Percentiles rank a stretch among this genome's conserved stretches.
Conservation (phyloP, 1,284 basidiomycete genomes). For the Pholiota adiposa region DNA sequence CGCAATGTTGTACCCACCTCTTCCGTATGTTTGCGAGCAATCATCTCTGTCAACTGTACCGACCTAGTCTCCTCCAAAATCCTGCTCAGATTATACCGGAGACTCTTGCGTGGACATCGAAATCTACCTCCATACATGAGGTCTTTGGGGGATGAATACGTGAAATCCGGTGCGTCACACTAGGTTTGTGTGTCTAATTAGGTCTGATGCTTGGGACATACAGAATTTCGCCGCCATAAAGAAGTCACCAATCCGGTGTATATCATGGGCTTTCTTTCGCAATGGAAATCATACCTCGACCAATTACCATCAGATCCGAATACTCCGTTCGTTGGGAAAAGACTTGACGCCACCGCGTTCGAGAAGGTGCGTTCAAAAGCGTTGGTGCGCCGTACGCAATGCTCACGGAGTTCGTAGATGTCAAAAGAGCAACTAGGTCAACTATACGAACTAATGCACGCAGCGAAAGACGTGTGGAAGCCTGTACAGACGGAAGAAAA, state of each 20-base stretch:
- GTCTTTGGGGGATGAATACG: constrained; percentile 84
- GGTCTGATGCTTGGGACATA: constrained; percentile 3
- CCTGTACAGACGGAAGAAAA: constrained; percentile 37
- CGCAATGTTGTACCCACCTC: constrained; percentile 78
- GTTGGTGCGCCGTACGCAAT: neutral
- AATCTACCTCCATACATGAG: constrained; percentile 81
- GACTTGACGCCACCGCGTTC: constrained; percentile 74
- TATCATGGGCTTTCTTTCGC: constrained; percentile 90
- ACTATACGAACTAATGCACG: constrained; percentile 91
- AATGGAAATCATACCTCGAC: constrained; percentile 93
- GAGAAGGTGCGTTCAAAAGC: constrained; percentile 66
- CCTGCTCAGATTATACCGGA: constrained; percentile 71
- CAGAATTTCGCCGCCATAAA: constrained; percentile 85
- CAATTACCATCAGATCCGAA: constrained; percentile 55
- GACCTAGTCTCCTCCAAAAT: constrained; percentile 1
- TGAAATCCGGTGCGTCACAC: constrained; percentile 70
- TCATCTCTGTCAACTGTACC: neutral
- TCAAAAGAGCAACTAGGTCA: constrained; percentile 92
- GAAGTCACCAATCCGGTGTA: constrained; percentile 84
- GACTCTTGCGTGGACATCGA: constrained; percentile 81
- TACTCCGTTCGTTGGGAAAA: constrained; percentile 65
- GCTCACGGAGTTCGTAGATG: constrained; percentile 65
- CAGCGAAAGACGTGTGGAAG: constrained; percentile 86
- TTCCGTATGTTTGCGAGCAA: constrained; percentile 57
- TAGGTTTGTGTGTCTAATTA: neutral